A percentile compares a stretch with the other conserved stretches of the same genome.
Evolutionary conservation across 352 stramenopile species (phyloP).

Genomic region (Hyaloperonospora arabidopsidis): DNA sequence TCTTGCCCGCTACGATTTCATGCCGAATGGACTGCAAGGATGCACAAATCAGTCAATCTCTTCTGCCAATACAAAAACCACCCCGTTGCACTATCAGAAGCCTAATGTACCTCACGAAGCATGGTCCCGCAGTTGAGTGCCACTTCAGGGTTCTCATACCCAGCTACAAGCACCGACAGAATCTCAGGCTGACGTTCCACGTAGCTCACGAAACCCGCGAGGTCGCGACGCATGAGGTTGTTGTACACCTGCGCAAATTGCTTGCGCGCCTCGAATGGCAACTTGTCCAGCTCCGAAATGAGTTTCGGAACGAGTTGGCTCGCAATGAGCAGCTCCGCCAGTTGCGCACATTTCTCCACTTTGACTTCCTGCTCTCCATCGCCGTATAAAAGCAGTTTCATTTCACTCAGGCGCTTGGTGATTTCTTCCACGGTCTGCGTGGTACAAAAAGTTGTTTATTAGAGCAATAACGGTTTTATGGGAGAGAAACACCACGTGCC

Average conservation of each 20-base stretch:
- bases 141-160: slow-evolving; percentile 84
- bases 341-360: slow-evolving; percentile 69
- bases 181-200: slow-evolving; percentile 62
- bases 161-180: slow-evolving; percentile 66
- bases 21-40: slow-evolving; percentile 66
- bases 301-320: slow-evolving; percentile 66
- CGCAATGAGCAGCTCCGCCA: slow-evolving; percentile 63
- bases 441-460: not conserved
- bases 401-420: slow-evolving; percentile 70
- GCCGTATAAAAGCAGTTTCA: slow-evolving; percentile 26
- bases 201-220: slow-evolving; percentile 77
- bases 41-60: slow-evolving; percentile 7
- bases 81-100: not conserved
- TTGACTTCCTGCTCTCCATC: slow-evolving; percentile 70
- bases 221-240: slow-evolving; percentile 84
- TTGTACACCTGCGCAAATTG: slow-evolving; percentile 85
- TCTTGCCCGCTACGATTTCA: slow-evolving; percentile 58
- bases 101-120: slow-evolving; percentile 66
- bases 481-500: not conserved
- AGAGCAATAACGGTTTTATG: not conserved
- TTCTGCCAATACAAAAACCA: not conserved
- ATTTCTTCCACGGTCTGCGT: slow-evolving; percentile 44
- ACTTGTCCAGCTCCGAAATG: slow-evolving; percentile 48
- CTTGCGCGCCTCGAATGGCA: slow-evolving; percentile 85
- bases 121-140: slow-evolving; percentile 86